phyloP scores from a whole-genome alignment of 805 yeast genomes.

The Torulaspora microellipsoides region DNA sequence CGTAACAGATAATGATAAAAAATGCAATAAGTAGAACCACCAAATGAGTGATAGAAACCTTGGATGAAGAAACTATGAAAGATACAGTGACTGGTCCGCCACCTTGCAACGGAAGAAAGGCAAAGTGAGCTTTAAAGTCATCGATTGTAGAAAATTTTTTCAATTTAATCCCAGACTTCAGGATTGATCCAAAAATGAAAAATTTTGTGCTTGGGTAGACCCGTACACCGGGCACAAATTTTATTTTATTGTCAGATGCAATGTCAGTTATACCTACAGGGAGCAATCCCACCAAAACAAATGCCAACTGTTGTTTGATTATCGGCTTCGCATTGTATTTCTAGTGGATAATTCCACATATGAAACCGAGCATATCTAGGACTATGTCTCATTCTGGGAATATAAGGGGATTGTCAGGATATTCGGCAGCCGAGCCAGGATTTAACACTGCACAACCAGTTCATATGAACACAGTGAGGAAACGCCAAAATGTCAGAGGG shows the following conservation, averaged over 20 bases:
- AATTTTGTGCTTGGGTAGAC: slow-evolving; percentile 14
- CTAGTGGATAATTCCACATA: neutral
- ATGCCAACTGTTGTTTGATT: no score
- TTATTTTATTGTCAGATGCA: neutral
- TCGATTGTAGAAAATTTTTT: no score
- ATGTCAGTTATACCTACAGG: neutral
- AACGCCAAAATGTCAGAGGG: slow-evolving; percentile 6
- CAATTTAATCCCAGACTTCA: no score
- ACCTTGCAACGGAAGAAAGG: no score
- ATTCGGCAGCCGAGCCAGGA: neutral
- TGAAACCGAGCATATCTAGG: neutral
- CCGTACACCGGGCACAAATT: slow-evolving; percentile 9
- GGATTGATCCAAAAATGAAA: slow-evolving; percentile 2
- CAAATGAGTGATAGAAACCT: no score
- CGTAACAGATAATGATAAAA: no score
- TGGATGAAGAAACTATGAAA: no score
- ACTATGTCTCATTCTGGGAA: slow-evolving; percentile 1
- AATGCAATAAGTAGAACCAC: no score
- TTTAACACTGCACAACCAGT: slow-evolving; percentile 4
- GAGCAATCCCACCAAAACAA: no score
- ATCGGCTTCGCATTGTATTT: no score
- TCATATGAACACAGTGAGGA: neutral
- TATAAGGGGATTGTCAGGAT: neutral
- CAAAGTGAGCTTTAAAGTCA: no score
- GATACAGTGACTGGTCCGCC: no score